phyloP scores from a whole-genome alignment of 2,329 filamentous ascomycete genomes.

The Diaporthe australafricana region DNA sequence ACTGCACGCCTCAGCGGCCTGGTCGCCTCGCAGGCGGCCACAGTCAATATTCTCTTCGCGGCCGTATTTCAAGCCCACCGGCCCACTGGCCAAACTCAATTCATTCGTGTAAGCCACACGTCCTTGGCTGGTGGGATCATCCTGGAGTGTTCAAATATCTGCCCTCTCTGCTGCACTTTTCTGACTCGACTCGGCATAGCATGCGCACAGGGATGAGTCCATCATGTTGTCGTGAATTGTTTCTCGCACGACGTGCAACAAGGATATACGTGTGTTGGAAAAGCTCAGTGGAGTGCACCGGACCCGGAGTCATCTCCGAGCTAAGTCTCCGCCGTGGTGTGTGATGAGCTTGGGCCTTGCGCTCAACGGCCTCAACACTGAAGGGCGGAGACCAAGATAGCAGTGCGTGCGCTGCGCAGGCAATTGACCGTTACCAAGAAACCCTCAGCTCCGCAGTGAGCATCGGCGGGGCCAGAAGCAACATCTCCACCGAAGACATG shows the following conservation, averaged over 20 bases:
- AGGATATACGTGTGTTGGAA: background rate
- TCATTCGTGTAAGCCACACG: slow-evolving; percentile 10
- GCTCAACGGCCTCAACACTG: background rate
- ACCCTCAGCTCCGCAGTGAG: background rate
- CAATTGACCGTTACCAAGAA: background rate
- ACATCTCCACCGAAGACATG: background rate
- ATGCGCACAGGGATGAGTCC: background rate
- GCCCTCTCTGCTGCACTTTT: background rate
- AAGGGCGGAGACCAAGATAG: background rate
- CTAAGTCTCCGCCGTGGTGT: background rate
- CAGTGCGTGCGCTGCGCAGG: background rate
- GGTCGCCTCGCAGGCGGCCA: background rate
- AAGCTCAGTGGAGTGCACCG: background rate
- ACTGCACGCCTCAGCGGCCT: background rate
- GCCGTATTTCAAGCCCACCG: slow-evolving; percentile 1
- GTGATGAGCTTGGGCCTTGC: background rate
- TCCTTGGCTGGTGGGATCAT: background rate
- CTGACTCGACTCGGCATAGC: background rate
- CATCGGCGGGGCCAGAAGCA: background rate
- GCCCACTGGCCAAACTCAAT: slow-evolving; percentile 17
- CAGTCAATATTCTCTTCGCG: background rate
- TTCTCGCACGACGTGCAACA: background rate
- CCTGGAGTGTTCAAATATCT: slow-evolving; percentile 4
- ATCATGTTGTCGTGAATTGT: background rate
- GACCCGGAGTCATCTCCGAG: background rate